phyloP scores from a whole-genome alignment of 1,139 yeast genomes.

The Sugiyamaella sp. region DNA sequence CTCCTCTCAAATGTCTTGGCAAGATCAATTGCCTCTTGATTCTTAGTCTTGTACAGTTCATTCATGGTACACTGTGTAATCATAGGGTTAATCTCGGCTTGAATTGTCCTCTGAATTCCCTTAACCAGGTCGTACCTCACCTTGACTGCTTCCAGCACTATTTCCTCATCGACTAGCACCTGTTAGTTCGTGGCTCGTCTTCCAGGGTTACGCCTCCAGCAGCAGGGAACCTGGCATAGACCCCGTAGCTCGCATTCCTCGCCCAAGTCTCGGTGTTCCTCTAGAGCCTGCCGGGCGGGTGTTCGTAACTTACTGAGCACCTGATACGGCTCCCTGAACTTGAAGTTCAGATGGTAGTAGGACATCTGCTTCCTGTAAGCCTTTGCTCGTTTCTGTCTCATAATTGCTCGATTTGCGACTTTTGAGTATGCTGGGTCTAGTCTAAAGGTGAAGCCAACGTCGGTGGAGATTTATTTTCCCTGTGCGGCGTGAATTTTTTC shows the following conservation, averaged over 20 bases:
- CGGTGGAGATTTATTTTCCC: too few species aligned
- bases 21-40: constrained; percentile 72
- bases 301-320: constrained; percentile 47
- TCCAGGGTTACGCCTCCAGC: too few species aligned
- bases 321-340: constrained; percentile 93
- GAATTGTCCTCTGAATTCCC: constrained; percentile 81
- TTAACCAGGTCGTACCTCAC: constrained; percentile 72
- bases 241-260: too few species aligned
- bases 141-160: constrained; percentile 64
- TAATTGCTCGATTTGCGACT: constrained; percentile 41
- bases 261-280: too few species aligned
- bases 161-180: constrained; percentile 73
- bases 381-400: constrained; percentile 97
- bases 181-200: too few species aligned
- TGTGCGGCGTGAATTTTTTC: constrained; percentile 9
- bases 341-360: constrained; percentile 80
- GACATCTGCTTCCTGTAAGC: constrained; percentile 91
- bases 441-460: too few species aligned
- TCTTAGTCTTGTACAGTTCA: constrained; percentile 69
- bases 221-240: too few species aligned
- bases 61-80: constrained; percentile 96
- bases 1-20: constrained; percentile 87
- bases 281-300: too few species aligned
- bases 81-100: constrained; percentile 87
- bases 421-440: neutral